These are phyloP conservation scores for Penicillium taxi DNA, from an alignment of 495 filamentous ascomycete genomes.

Conservation along the genomic window DNA sequence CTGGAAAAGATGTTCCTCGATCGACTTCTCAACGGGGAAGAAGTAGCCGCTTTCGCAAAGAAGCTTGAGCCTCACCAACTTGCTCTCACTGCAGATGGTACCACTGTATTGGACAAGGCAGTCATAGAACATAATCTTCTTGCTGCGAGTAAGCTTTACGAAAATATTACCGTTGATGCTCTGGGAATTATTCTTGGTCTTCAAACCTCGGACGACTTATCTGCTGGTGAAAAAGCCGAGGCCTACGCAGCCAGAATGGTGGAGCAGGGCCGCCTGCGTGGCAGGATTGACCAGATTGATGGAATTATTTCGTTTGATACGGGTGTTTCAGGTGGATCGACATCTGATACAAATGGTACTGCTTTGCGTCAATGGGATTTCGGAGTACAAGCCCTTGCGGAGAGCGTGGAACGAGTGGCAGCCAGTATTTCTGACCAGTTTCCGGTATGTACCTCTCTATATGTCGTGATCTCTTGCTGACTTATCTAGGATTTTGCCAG, in stretches of 20 bases:
- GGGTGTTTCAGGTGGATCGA: conserved; percentile 47
- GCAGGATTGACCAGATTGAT: conserved; percentile 92
- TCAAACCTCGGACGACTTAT: conserved; percentile 29
- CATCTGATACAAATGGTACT: conserved; percentile 41
- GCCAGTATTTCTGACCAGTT: conserved; percentile 34
- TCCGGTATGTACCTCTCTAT: conserved; percentile 24
- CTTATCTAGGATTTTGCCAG: conserved; percentile 23
- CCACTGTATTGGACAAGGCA: conserved; percentile 87
- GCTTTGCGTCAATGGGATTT: conserved; percentile 79
- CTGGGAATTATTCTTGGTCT: conserved; percentile 72
- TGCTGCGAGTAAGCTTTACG: conserved; percentile 75
- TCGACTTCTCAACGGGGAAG: conserved; percentile 66
- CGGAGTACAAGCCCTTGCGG: conserved; percentile 74
- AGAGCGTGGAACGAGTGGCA: conserved; percentile 82
- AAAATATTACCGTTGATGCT: conserved; percentile 75
- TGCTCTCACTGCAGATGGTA: conserved; percentile 78
- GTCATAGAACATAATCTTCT: conserved; percentile 95
- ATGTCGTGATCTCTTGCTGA: conserved; percentile 10
- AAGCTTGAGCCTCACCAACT: conserved; percentile 81
- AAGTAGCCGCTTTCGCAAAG: conserved; percentile 78
- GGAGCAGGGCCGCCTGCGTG: conserved; percentile 78
- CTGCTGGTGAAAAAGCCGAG: conserved; percentile 73
- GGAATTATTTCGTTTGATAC: conserved; percentile 74
- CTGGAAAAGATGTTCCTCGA: conserved; percentile 98
- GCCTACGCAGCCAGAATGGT: conserved; percentile 91